These are phyloP conservation scores for Haematococcus lacustris DNA, from an alignment of 139 green algal species.

Conservation along the genomic window DNA sequence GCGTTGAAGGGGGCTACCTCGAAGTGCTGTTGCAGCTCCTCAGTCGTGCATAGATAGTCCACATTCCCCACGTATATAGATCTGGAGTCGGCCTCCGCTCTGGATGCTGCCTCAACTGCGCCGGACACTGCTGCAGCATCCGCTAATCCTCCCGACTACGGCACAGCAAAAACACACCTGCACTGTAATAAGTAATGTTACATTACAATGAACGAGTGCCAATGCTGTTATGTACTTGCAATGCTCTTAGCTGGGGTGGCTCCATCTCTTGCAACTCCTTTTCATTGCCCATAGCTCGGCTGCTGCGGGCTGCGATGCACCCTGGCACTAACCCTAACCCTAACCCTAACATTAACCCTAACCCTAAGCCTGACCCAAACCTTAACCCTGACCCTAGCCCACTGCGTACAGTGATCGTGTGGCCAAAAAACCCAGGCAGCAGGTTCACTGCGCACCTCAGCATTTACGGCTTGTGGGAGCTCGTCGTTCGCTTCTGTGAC, in stretches of 20 bases:
- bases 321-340: too few species aligned
- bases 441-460: background rate
- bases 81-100: constrained; percentile 77
- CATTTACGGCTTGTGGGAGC: background rate
- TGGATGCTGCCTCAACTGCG: constrained; percentile 32
- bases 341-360: too few species aligned
- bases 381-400: too few species aligned
- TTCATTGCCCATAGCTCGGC: constrained; percentile 75
- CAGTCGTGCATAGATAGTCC: constrained; percentile 87
- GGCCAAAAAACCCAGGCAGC: background rate
- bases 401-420: background rate
- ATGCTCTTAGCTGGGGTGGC: constrained; percentile 67
- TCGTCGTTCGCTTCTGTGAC: constrained; percentile 6
- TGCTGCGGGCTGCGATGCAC: too few species aligned
- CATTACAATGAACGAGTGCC: background rate
- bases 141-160: too few species aligned
- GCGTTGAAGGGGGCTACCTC: constrained; percentile 19
- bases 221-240: constrained; percentile 37
- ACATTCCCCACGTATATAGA: constrained; percentile 93
- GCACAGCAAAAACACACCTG: too few species aligned
- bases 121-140: too few species aligned
- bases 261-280: constrained; percentile 84
- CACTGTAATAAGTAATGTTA: background rate
- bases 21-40: constrained; percentile 93
- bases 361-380: too few species aligned